Conservation (phyloP, 2,329 filamentous ascomycete species). For the Parafenestella ontariensis region DNA sequence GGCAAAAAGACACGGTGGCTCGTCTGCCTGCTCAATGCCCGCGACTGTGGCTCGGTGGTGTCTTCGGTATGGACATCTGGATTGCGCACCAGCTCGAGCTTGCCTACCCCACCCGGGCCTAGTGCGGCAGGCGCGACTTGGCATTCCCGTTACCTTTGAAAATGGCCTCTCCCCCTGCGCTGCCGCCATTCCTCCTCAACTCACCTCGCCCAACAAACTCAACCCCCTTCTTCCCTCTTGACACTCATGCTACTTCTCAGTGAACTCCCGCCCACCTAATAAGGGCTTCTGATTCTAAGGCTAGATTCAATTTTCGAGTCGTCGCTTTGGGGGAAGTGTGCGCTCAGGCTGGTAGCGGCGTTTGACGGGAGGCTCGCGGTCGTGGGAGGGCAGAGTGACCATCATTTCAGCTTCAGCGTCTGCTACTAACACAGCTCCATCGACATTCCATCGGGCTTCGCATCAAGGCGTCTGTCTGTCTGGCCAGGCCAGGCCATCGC, state of each 20-base stretch:
- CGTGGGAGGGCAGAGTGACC: constrained; percentile 42
- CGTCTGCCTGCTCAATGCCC: constrained; percentile 21
- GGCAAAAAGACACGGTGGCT: constrained; percentile 26
- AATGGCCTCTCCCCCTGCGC: constrained; percentile 30
- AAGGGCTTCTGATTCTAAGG: constrained; percentile 48
- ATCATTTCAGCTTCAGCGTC: constrained; percentile 27
- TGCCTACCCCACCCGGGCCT: constrained; percentile 20
- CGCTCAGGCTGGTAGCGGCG: constrained; percentile 40
- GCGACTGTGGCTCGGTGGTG: constrained; percentile 9
- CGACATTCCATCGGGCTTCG: constrained; percentile 31
- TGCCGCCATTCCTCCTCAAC: constrained; percentile 33
- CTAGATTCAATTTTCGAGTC: constrained; percentile 43
- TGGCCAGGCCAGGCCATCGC: constrained; percentile 20
- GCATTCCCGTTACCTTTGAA: constrained; percentile 26
- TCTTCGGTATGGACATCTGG: constrained; percentile 7
- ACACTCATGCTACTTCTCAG: constrained; percentile 45
- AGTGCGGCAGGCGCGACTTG: constrained; percentile 27
- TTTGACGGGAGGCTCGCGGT: constrained; percentile 36
- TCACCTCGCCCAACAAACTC: constrained; percentile 25
- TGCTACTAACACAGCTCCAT: constrained; percentile 46
- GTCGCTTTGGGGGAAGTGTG: constrained; percentile 42
- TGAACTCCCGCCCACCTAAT: constrained; percentile 48
- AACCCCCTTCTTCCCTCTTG: constrained; percentile 40
- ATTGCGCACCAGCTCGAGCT: constrained; percentile 8
- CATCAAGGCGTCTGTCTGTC: constrained; percentile 23